Conservation (phyloP, 768 basidiomycete species). For the Kockovaella imperatae region DNA sequence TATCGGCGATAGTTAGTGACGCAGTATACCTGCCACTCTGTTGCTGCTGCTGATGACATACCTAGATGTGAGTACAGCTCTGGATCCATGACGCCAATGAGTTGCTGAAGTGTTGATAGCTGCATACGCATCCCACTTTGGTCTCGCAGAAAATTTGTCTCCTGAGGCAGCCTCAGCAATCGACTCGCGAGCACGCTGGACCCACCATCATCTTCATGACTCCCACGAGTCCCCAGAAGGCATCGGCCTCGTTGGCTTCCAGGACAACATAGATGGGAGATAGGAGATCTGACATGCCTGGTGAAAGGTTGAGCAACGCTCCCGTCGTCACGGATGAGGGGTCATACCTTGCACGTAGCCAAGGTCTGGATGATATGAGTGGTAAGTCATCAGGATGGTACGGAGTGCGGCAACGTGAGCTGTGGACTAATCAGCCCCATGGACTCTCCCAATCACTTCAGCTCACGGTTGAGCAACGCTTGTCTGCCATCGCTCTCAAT, state of each 20-base stretch:
- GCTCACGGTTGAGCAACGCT: slow-evolving; percentile 40
- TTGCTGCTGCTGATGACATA: slow-evolving; percentile 39
- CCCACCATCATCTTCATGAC: slow-evolving; percentile 92
- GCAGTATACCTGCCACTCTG: background rate
- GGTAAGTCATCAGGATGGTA: slow-evolving; percentile 67
- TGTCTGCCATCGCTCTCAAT: slow-evolving; percentile 38
- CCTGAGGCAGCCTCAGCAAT: slow-evolving; percentile 49
- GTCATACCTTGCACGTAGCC: slow-evolving; percentile 77
- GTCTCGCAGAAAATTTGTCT: slow-evolving; percentile 88
- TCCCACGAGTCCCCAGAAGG: slow-evolving; percentile 93
- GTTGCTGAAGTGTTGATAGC: slow-evolving; percentile 74
- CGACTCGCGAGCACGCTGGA: slow-evolving; percentile 6
- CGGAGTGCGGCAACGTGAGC: slow-evolving; percentile 78
- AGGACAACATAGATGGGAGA: slow-evolving; percentile 88
- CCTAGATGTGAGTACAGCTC: slow-evolving; percentile 87
- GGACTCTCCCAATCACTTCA: background rate
- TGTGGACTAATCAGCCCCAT: slow-evolving; percentile 15
- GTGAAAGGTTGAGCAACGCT: background rate
- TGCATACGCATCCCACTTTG: slow-evolving; percentile 98
- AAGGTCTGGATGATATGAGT: slow-evolving; percentile 46
- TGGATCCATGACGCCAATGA: slow-evolving; percentile 90
- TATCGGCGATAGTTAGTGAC: slow-evolving; percentile 31
- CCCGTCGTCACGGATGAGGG: background rate
- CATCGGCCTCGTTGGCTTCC: slow-evolving; percentile 77
- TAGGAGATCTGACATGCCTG: slow-evolving; percentile 87